Percentiles rank a stretch among this genome's conserved stretches.
Evolutionary conservation across 1,284 basidiomycete species (phyloP).

Genomic region (Trametes sp.): DNA sequence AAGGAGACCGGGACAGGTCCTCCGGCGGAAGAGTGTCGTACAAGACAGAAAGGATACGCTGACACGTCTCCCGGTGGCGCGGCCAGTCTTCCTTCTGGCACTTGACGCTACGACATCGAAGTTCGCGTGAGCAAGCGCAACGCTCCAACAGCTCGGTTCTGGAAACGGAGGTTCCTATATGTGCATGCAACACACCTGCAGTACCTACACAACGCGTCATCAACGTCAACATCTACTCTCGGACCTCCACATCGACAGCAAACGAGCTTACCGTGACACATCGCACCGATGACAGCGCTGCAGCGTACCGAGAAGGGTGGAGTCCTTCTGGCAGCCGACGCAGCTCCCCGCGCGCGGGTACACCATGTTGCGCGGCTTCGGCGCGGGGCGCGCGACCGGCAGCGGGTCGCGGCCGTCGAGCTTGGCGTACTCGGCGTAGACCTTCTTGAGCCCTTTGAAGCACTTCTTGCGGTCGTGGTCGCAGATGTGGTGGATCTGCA

Average conservation of each 20-base stretch:
- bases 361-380: conserved; percentile 11
- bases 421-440: conserved; percentile 12
- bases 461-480: conserved; percentile 17
- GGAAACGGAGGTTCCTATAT: too few relatives aligned
- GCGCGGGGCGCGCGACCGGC: conserved; percentile 9
- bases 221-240: not conserved
- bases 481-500: conserved; percentile 22
- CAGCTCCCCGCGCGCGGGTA: conserved; percentile 27
- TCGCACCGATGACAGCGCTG: conserved; percentile 21
- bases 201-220: conserved; percentile 8
- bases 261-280: conserved; percentile 16
- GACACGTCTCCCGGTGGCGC: conserved; percentile 28
- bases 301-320: conserved; percentile 3
- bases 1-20: not conserved
- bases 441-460: not conserved
- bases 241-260: not conserved
- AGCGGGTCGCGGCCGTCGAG: conserved; percentile 14
- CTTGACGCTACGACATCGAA: conserved; percentile 1
- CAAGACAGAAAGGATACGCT: conserved; percentile 9
- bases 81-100: conserved; percentile 33
- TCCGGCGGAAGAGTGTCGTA: conserved; percentile 1
- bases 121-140: not conserved
- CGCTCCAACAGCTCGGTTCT: too few relatives aligned
- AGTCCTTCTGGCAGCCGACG: conserved; percentile 22
- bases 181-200: conserved; percentile 15